A percentile compares a stretch with the other conserved stretches of the same genome.
Evolutionary conservation across 2,329 filamentous ascomycete species (phyloP).

Genomic region (Tolypocladium paradoxum): DNA sequence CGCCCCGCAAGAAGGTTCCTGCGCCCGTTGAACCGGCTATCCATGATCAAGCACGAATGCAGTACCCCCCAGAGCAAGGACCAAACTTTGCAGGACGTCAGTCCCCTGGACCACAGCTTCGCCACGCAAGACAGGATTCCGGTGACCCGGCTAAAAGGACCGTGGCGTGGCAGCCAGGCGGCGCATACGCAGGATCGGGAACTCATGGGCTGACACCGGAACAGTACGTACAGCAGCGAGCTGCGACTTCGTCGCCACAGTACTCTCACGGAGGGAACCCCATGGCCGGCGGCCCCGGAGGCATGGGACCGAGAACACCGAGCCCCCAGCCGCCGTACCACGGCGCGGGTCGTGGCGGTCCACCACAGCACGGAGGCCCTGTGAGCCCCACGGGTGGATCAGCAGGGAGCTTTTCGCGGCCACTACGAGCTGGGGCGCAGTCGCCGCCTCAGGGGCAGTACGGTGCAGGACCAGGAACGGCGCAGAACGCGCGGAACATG

Average conservation of each 20-base stretch:
- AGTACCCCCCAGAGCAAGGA: slow-evolving; percentile 19
- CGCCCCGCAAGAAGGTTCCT: slow-evolving; percentile 19
- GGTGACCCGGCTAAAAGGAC: slow-evolving; percentile 50
- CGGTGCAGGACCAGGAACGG: slow-evolving; percentile 7
- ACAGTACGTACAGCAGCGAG: slow-evolving; percentile 74
- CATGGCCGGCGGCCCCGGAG: slow-evolving; percentile 35
- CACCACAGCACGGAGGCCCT: slow-evolving; percentile 11
- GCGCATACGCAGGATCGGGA: slow-evolving; percentile 35
- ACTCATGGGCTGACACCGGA: slow-evolving; percentile 58
- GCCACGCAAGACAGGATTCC: slow-evolving; percentile 35
- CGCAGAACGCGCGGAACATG: slow-evolving; percentile 11
- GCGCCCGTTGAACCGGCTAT: slow-evolving; percentile 4
- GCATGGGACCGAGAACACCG: slow-evolving; percentile 12
- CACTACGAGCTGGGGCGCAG: slow-evolving; percentile 16
- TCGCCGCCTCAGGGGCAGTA: slow-evolving; percentile 21
- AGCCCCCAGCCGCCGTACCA: slow-evolving; percentile 18
- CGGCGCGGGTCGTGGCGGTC: slow-evolving; percentile 11
- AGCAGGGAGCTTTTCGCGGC: slow-evolving; percentile 20
- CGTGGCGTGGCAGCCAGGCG: slow-evolving; percentile 70
- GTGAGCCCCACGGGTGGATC: slow-evolving; percentile 10
- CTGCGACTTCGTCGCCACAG: slow-evolving; percentile 41
- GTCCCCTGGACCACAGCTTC: slow-evolving; percentile 11
- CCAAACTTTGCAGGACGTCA: slow-evolving; percentile 12
- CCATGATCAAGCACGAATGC: slow-evolving; percentile 11
- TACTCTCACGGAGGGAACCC: slow-evolving; percentile 50